Evolutionary conservation across 2,329 filamentous ascomycete species (phyloP), one percentile per base, ranked within the genome.

Genomic region (Paracamarosporium sp.): DNA sequence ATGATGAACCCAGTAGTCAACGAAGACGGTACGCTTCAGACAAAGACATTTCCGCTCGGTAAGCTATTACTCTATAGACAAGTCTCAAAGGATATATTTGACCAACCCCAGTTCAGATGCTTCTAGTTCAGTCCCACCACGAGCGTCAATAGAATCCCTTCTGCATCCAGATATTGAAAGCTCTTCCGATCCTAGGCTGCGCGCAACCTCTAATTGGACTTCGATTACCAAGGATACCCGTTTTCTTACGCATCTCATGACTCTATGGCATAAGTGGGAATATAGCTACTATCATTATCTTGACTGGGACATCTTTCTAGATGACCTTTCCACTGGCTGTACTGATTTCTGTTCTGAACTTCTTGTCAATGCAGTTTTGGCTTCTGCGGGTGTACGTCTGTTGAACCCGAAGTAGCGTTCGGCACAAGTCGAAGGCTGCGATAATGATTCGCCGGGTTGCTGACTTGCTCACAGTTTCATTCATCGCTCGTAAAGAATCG

Each of bases 91-190:
- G 51, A 54, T 50, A 35, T 46, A 60, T 69, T 72, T 72, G 66
- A 71, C 70, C 68, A 67, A 67, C 65, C 40, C 56, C 56, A 72
- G 71, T 58, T 69, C 66, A 69, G 69, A 67, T 60, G 65, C 59
- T 52, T 62, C 62, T 57, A 56, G 44, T 38, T 59, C 62, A 17
- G 44, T 60, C 33, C 60, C 59, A 15, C 54, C 41, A 11, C 62
- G 50, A n/a, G 68, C 62, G 13, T 67, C 68, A 15, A 64, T 71
- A 46, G 65, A 68, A 31, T 60, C 65, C 8, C 61, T 71, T 5
- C 27, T 71, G 7, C 62, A 66, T 28, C 24, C 56, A 9, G 20
- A 25, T 11, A 35, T n/a, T 12, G 25, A 53, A 5, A 36, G 43
- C 6, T 35, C 55, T 15, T 45, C 53, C 17, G 70, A 74, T 45